phyloP scores from a whole-genome alignment of 1,139 yeast genomes.

The Tardiomyces blankii region DNA sequence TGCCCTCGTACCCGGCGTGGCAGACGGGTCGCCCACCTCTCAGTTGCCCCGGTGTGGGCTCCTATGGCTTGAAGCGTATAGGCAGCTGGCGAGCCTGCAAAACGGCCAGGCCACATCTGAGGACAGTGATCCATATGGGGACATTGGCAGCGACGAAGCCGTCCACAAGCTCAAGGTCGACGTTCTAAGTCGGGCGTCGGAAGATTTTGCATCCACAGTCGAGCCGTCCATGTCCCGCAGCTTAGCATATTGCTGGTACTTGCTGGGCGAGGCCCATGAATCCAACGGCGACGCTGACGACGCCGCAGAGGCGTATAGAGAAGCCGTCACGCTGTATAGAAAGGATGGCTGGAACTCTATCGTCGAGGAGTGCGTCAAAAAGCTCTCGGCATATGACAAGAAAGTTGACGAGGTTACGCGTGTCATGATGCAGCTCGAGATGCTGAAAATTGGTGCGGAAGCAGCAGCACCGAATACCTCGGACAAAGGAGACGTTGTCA shows the following conservation, averaged over 20 bases:
- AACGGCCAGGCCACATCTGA: conserved; percentile 1
- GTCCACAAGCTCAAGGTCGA: neutral
- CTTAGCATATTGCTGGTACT: neutral
- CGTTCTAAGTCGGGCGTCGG: neutral
- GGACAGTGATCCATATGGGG: neutral
- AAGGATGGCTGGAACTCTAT: conserved; percentile 16
- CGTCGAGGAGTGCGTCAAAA: neutral
- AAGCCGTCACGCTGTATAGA: conserved; percentile 16
- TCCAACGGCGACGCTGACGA: conserved; percentile 24
- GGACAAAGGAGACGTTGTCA: no score
- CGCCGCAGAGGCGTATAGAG: conserved; percentile 25
- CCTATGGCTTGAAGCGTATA: conserved; percentile 26
- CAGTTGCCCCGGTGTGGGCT: conserved; percentile 39
- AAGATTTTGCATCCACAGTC: conserved; percentile 1
- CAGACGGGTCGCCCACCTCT: conserved; percentile 19
- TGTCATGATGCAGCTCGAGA: conserved; percentile 4
- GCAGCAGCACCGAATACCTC: conserved; percentile 4
- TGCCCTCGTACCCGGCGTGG: conserved; percentile 22
- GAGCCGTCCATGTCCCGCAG: neutral
- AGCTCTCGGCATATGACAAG: conserved; percentile 1
- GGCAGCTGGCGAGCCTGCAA: neutral
- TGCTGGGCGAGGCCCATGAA: conserved; percentile 37
- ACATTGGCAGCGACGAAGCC: neutral
- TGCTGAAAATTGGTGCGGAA: conserved; percentile 10
- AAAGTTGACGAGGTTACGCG: conserved; percentile 7